Conservation (phyloP, 768 basidiomycete species). For the Naematelia encephala region DNA sequence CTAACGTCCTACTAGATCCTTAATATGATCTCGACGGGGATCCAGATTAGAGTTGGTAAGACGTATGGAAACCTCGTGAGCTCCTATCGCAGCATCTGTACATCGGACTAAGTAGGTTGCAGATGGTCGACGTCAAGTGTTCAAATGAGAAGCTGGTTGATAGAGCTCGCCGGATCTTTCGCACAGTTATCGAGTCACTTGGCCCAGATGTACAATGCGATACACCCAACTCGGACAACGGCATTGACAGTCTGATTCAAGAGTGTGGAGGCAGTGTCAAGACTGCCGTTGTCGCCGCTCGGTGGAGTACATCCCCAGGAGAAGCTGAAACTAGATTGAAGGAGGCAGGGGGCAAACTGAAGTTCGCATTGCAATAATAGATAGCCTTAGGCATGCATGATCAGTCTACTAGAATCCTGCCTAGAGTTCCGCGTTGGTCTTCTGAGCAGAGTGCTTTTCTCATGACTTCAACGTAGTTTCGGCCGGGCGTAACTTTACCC, state of each 20-base stretch:
- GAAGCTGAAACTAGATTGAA: constrained; percentile 3
- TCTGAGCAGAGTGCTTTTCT: neutral
- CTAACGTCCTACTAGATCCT: no score
- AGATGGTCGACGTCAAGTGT: constrained; percentile 11
- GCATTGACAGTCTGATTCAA: neutral
- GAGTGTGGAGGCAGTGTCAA: constrained; percentile 10
- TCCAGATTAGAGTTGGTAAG: constrained; percentile 9
- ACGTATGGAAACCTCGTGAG: constrained; percentile 9
- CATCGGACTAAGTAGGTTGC: neutral
- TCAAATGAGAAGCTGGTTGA: constrained; percentile 8
- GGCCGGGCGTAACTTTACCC: neutral
- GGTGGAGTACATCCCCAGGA: neutral
- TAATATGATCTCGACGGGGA: constrained; percentile 6
- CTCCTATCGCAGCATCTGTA: neutral
- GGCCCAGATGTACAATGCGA: neutral
- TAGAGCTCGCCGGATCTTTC: constrained; percentile 5
- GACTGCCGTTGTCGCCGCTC: neutral
- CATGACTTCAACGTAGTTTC: neutral
- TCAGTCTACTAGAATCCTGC: no score
- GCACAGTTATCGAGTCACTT: neutral
- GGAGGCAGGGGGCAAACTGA: constrained; percentile 1
- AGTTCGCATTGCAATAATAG: constrained; percentile 1
- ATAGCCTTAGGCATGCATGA: no score
- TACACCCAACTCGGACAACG: neutral
- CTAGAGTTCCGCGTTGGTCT: neutral